These are phyloP conservation scores for Eucalyptus brandiana DNA, from an alignment of 345 rosid genomes.

Conservation along the genomic window DNA sequence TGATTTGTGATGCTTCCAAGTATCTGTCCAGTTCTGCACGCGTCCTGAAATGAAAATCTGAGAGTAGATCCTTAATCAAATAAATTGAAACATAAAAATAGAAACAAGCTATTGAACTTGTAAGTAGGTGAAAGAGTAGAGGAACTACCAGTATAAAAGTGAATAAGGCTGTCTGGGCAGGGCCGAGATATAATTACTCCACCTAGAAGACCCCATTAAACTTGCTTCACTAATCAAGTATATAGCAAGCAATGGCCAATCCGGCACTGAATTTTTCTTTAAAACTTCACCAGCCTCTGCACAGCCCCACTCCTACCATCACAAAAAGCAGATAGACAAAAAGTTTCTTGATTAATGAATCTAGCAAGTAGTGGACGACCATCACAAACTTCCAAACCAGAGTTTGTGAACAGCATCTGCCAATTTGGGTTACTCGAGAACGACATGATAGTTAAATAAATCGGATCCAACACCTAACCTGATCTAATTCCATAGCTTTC, in stretches of 20 bases:
- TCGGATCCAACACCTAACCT: neutral
- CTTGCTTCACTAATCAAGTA: conserved; percentile 93
- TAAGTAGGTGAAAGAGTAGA: neutral
- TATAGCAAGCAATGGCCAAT: conserved; percentile 90
- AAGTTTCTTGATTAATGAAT: neutral
- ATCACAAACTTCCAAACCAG: neutral
- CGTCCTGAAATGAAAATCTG: conserved; percentile 72
- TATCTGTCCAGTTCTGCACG: conserved; percentile 88
- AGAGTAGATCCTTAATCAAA: conserved; percentile 31
- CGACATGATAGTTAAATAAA: neutral
- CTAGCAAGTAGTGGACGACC: neutral
- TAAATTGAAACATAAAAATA: neutral
- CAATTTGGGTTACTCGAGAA: neutral
- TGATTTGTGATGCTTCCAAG: conserved; percentile 90
- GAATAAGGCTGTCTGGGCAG: conserved; percentile 91
- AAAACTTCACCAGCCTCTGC: conserved; percentile 63
- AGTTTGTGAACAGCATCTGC: neutral
- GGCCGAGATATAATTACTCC: conserved; percentile 84
- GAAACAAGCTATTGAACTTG: neutral
- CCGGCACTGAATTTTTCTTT: conserved; percentile 70
- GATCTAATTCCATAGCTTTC: neutral
- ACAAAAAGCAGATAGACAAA: neutral
- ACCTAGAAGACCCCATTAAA: conserved; percentile 55
- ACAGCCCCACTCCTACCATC: conserved; percentile 61
- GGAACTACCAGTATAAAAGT: conserved; percentile 66